phyloP scores from a whole-genome alignment of 345 rosid species.

The Melastoma malabathricum region DNA sequence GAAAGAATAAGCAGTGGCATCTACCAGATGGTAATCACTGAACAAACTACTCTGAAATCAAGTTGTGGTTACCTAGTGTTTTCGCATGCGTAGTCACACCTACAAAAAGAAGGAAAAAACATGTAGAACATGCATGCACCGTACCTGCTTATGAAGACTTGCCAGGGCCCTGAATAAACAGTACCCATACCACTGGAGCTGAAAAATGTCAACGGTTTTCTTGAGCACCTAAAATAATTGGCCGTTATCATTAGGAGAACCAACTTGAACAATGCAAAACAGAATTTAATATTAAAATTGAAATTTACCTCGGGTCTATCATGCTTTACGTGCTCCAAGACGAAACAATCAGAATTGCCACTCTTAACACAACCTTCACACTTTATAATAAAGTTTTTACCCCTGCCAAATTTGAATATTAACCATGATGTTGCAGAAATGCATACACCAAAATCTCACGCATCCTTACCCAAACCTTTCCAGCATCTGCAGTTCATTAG shows the following conservation, averaged over 20 bases:
- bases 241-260: constrained; percentile 4
- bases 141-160: constrained; percentile 79
- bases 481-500: constrained; percentile 73
- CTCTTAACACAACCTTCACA: constrained; percentile 70
- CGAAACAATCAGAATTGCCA: constrained; percentile 64
- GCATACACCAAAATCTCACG: too few relatives aligned
- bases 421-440: not conserved
- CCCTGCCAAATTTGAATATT: constrained; percentile 29
- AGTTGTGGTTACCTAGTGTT: too few relatives aligned
- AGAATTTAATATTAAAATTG: not conserved
- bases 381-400: constrained; percentile 64
- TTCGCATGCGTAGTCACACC: too few relatives aligned
- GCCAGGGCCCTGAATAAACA: constrained; percentile 85
- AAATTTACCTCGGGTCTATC: constrained; percentile 77
- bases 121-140: not conserved
- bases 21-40: too few relatives aligned
- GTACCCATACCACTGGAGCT: constrained; percentile 69
- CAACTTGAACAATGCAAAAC: not conserved
- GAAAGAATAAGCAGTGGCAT: constrained; percentile 3
- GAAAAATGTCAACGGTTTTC: constrained; percentile 56
- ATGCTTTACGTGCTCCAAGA: constrained; percentile 80
- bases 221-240: constrained; percentile 37
- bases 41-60: too few relatives aligned
- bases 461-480: constrained; percentile 78
- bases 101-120: not conserved